Evolutionary conservation across 306 rosid genomes (phyloP).

Genomic region (Cercis canadensis): DNA sequence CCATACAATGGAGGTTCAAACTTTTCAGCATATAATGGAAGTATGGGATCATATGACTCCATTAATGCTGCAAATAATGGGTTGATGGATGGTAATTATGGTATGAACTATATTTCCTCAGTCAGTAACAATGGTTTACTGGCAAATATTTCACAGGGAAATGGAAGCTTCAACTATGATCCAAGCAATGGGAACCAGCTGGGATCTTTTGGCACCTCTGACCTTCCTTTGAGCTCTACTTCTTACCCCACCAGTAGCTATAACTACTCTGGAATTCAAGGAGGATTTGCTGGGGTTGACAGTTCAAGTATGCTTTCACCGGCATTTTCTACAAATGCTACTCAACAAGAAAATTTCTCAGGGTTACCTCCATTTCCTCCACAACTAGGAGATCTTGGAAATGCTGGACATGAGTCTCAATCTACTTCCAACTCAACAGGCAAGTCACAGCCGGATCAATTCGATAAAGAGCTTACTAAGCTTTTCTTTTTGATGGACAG

Average conservation of each 20-base stretch:
- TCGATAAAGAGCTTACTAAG: slow-evolving; percentile 4
- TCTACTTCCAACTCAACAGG: not conserved
- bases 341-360: slow-evolving; percentile 13
- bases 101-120: not conserved
- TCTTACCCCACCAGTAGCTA: not conserved
- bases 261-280: slow-evolving; percentile 19
- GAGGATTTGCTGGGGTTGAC: not conserved
- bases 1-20: not conserved
- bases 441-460: not conserved
- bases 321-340: not conserved
- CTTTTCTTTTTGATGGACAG: slow-evolving; percentile 14
- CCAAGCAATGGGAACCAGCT: not conserved
- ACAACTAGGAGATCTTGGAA: slow-evolving; percentile 1
- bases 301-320: not conserved
- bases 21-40: slow-evolving; percentile 12
- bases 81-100: not conserved
- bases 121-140: not conserved
- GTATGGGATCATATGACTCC: not conserved
- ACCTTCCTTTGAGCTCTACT: not conserved
- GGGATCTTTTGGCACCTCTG: not conserved
- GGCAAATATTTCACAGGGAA: not conserved
- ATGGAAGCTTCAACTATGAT: not conserved
- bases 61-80: slow-evolving; percentile 19
- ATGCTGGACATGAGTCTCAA: slow-evolving; percentile 8
- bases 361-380: not conserved